Evolutionary conservation across 2,329 filamentous ascomycete species (phyloP), one percentile per base, ranked within the genome.

Genomic region (Ophiocordyceps robertsii): DNA sequence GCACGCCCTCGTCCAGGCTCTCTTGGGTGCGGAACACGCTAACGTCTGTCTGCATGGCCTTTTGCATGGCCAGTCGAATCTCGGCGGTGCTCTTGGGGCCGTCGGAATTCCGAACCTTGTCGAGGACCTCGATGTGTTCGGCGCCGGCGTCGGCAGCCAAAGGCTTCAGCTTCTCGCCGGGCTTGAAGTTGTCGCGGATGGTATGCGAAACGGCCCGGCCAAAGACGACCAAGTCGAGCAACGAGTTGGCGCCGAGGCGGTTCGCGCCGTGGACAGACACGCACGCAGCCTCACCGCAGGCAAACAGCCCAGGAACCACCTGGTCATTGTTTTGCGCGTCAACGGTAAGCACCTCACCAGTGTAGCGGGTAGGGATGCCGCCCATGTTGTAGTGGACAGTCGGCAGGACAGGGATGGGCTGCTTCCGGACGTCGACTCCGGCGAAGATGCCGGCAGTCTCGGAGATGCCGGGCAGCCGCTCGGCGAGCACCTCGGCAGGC

Each of bases 311-410:
- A 44, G 87, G 88, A 19, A 98, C 92, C 53, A 95, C 77, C 74
- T 94, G 77, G 70, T 96, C 92, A 45, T 94, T 79, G 52, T 92
- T 92, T 47, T 77, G 64, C 59, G 84, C 82, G 54, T 95, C 87
- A 41, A 94, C 72, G 16, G 87, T 93, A 53, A 98, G 68, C 47
- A 96, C 92, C 69, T 98, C 88, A 65, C 92, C 90, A 48, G 87
- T 95, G 75, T 95, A 96, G 59, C 86, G 87, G 53, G 92, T 96
- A 41, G 90, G 90, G 54, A 98, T 95, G 75, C 92, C 90, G 67
- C 90, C 90, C 92, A 96, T 98, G 77, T 95, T 95, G 77, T 98
- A 98, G 75, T 98, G 89, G 53, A 95, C 90, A 37, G 90, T 96
- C 45, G 90, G 90, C 49, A 96, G 75, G 51, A 96, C 90, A 47